Evolutionary conservation across 495 filamentous ascomycete species (phyloP).

Genomic region (Hypoxylon crocopeplum): DNA sequence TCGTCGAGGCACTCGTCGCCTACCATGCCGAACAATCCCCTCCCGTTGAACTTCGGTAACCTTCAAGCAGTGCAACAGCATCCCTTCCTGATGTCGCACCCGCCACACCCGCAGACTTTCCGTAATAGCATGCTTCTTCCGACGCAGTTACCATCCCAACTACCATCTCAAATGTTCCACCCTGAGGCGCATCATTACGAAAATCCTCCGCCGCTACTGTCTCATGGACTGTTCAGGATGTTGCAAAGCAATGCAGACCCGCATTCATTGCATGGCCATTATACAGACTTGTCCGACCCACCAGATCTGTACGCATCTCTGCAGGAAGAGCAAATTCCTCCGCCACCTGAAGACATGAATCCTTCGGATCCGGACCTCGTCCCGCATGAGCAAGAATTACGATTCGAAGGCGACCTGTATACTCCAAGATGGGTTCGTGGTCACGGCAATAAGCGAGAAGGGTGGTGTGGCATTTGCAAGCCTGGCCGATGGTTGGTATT

Average conservation of each 20-base stretch:
- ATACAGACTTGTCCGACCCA: conserved; percentile 69
- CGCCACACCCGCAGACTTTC: conserved; percentile 52
- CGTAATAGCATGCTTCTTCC: conserved; percentile 57
- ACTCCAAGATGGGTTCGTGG: conserved; percentile 80
- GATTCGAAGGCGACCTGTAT: conserved; percentile 79
- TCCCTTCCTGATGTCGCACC: conserved; percentile 58
- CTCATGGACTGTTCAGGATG: conserved; percentile 70
- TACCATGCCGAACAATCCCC: conserved; percentile 58
- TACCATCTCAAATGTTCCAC: conserved; percentile 56
- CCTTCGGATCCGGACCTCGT: conserved; percentile 71
- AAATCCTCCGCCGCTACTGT: conserved; percentile 60
- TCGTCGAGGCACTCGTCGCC: conserved; percentile 62
- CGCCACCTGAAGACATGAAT: conserved; percentile 77
- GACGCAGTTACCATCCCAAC: conserved; percentile 47
- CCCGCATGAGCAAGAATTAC: conserved; percentile 77
- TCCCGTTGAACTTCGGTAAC: conserved; percentile 60
- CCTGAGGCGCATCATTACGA: conserved; percentile 58
- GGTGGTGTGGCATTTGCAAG: conserved; percentile 85
- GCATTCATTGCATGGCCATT: conserved; percentile 65
- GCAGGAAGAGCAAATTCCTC: conserved; percentile 68
- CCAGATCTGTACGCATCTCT: conserved; percentile 77
- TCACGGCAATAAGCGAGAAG: conserved; percentile 81
- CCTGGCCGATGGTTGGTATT: conserved; percentile 81
- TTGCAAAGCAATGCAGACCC: conserved; percentile 72
- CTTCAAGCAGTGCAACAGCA: conserved; percentile 60